Evolutionary conservation across 257 asterid genomes (phyloP), one percentile per base, ranked within the genome.

Genomic region (Coffea canephora): DNA sequence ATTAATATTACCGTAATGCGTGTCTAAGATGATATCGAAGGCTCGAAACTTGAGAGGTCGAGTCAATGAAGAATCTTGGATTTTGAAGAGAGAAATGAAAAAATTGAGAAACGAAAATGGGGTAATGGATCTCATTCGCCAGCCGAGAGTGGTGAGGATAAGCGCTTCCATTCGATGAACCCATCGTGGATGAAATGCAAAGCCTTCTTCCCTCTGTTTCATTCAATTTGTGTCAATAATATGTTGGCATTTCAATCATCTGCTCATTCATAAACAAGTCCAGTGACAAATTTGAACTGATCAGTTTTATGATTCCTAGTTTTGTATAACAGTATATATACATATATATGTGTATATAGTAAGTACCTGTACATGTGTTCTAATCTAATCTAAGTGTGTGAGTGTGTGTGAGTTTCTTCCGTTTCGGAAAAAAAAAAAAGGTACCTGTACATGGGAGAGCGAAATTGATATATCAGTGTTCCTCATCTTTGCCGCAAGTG

Each of bases 101-200:
- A 79, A 80, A 16, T 76, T 82, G 81, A 90, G 90, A 59, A 90
- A 90, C 12, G 94, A 88, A 86, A 90, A 88, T 52, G 94, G 94
- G 39, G 94, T 90, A 77, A 90, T 81, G 6, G 90, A 90, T 49
- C 94, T 84, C 88, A 88, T 83, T 69, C 94, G 84, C 94, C 94
- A 90, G 41, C 81, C 79, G 55, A 90, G 92, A 12, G 85, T 73
- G 79, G 85, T 68, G 31, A 90, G 91, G 46, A 90, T 23, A 48
- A 88, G 83, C 43, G 54, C 81, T 88, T 90, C 94, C 94, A 90
- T 90, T 77, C 92, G 88, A 8, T 82, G 85, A 77, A 90, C 67
- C 72, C 86, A 83, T 25, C 76, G 80, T 4, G 83, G 45, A 3
- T 87, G 89, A 21, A 90, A 85, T 80, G 76, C 82, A 25, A 82